These are phyloP conservation scores for Escallonia rubra DNA, from an alignment of 129 eudicot genomes.

Conservation along the genomic window DNA sequence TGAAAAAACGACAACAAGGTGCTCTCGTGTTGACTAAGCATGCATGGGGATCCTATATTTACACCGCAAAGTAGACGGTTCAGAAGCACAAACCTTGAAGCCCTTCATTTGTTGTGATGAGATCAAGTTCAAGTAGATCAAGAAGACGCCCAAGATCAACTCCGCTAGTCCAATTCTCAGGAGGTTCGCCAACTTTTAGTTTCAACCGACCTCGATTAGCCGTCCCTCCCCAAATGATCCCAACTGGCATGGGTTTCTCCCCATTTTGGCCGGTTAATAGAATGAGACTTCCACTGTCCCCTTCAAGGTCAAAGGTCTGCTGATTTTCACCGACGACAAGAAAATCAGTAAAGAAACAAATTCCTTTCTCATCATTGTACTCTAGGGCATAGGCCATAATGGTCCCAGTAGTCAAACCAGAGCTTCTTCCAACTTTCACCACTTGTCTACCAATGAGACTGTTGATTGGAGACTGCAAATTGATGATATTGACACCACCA, in stretches of 20 bases:
- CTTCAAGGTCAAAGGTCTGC: slow-evolving; percentile 86
- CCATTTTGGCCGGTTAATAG: slow-evolving; percentile 55
- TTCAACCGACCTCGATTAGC: slow-evolving; percentile 88
- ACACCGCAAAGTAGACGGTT: no score
- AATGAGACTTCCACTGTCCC: slow-evolving; percentile 91
- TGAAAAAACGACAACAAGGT: no score
- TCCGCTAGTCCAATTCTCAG: slow-evolving; percentile 83
- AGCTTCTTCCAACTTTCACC: slow-evolving; percentile 85
- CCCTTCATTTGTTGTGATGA: slow-evolving; percentile 51
- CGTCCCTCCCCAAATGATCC: slow-evolving; percentile 94
- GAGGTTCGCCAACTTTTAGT: slow-evolving; percentile 66
- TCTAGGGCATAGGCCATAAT: slow-evolving; percentile 88
- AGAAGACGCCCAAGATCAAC: slow-evolving; percentile 90
- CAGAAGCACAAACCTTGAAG: slow-evolving; percentile 56
- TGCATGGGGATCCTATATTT: no score
- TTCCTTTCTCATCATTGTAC: slow-evolving; percentile 80
- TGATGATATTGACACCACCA: slow-evolving; percentile 67
- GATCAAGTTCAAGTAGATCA: slow-evolving; percentile 83
- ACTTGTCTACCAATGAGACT: slow-evolving; percentile 76
- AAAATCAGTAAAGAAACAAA: slow-evolving; percentile 80
- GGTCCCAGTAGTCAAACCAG: slow-evolving; percentile 83
- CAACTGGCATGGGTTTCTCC: slow-evolving; percentile 75
- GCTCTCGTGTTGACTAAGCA: no score
- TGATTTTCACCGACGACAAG: slow-evolving; percentile 84
- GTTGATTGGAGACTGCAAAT: slow-evolving; percentile 71